Conservation (phyloP, 768 basidiomycete species). For the Tremella yokohamensis region DNA sequence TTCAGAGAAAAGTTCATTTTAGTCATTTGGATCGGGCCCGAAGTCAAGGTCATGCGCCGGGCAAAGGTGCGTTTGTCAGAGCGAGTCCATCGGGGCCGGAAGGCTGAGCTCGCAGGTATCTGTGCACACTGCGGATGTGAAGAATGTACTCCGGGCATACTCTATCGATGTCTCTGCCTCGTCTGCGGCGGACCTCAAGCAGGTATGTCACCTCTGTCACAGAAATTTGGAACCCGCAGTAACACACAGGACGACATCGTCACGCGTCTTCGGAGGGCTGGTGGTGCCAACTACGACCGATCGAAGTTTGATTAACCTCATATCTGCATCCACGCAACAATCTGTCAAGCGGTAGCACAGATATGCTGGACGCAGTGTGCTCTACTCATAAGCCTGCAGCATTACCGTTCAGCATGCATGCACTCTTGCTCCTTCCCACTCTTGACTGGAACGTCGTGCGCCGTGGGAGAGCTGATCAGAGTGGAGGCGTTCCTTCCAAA, state of each 20-base stretch:
- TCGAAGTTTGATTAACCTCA: slow-evolving; percentile 40
- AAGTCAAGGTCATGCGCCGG: slow-evolving; percentile 81
- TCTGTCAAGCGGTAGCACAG: too few relatives aligned
- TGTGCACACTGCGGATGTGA: slow-evolving; percentile 85
- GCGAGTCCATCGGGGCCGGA: background rate
- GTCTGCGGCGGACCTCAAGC: slow-evolving; percentile 73
- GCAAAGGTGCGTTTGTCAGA: slow-evolving; percentile 66
- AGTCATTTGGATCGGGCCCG: slow-evolving; percentile 50
- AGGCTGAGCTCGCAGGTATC: slow-evolving; percentile 65
- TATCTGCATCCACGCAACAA: background rate
- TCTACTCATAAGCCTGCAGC: background rate
- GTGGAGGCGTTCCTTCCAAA: too few relatives aligned
- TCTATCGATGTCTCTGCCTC: slow-evolving; percentile 85
- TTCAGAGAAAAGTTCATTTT: slow-evolving; percentile 67
- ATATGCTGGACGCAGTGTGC: background rate
- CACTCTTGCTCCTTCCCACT: too few relatives aligned
- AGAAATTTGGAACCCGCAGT: slow-evolving; percentile 1
- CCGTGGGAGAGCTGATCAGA: too few relatives aligned
- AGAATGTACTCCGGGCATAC: slow-evolving; percentile 67
- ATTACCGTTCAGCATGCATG: too few relatives aligned
- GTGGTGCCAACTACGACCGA: slow-evolving; percentile 52
- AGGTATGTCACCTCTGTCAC: slow-evolving; percentile 11
- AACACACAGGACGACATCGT: slow-evolving; percentile 71
- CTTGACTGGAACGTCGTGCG: too few relatives aligned
- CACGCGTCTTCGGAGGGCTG: slow-evolving; percentile 72